Base-by-base conservation (phyloP, 164 flowering plant genomes). In the Aristolochia californica region DNA sequence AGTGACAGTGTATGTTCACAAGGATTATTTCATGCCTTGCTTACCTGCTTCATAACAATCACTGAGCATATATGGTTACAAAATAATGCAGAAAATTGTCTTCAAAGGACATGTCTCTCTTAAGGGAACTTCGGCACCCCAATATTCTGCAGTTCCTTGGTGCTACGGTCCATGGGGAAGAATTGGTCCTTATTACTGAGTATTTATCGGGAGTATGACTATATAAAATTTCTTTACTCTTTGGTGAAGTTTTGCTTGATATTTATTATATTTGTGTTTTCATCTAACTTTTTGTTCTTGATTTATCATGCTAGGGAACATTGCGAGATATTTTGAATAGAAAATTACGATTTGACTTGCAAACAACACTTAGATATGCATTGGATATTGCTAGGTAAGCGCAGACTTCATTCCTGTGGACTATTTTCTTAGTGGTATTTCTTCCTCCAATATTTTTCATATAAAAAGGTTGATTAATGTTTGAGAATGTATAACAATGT, bases 101-200 rank as follows among this genome's bases (percentile, higher is more conserved):
- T 55, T 74, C 83, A 7, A 80, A 59, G 66, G 80, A 80, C 34
- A 75, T 75, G 40, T 72, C 66, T 54, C 66, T 64, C 59, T 60
- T 82, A 12, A 63, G 70, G 44, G 81, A 80, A 65, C 81, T 82
- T 40, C 68, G 80, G 49, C 87, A 82, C 67, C 87, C 87, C n/a
- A 82, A 82, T 65, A 80, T 82, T 26, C 54, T 82, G 69, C 82
- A 82, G 63, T 78, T 82, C 68, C 78, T 82, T 62, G 84, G 87
- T 44, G 80, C 84, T 53, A 71, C 68, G 60, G 75, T 75, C 21
- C 72, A 67, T 5, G 76, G 77, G 45, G 81, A 78, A 30, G 76
- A 82, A 56, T 75, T 80, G 78, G 77, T 72, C 57, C 67, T 82
- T 40, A 75, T 80, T 20, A 79, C 87, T 16, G 87, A 82, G 53